Evolutionary conservation across 163 green algal genomes (phyloP).

Genomic region (Scenedesmus sp.): DNA sequence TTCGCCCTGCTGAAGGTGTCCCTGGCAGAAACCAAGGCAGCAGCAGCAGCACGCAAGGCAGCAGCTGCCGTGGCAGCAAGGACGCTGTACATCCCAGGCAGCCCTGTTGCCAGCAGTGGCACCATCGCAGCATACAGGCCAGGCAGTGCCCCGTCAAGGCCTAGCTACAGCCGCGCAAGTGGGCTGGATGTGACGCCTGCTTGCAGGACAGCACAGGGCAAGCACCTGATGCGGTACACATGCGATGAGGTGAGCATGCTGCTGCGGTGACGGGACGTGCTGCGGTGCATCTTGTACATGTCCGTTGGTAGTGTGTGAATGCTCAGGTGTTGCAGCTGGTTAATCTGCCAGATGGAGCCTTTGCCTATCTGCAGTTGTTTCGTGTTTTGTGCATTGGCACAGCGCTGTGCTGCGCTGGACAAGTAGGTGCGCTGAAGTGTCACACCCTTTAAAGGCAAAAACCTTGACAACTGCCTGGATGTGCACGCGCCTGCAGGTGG

Average conservation of each 20-base stretch:
- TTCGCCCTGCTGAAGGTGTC: slow-evolving; percentile 40
- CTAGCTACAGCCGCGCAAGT: slow-evolving; percentile 26
- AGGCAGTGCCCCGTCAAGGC: neutral
- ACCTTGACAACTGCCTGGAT: neutral
- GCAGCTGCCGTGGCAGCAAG: slow-evolving; percentile 20
- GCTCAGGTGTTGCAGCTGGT: neutral
- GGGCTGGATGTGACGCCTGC: neutral
- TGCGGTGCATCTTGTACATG: neutral
- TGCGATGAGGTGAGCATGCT: slow-evolving; percentile 38
- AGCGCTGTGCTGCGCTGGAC: neutral
- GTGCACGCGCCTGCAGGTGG: slow-evolving; percentile 13
- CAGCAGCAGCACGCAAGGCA: slow-evolving; percentile 35
- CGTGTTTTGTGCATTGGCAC: neutral
- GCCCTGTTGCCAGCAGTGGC: neutral
- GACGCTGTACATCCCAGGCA: neutral
- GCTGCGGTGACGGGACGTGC: neutral
- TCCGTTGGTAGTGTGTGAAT: neutral
- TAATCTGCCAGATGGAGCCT: neutral
- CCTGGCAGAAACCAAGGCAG: slow-evolving; percentile 28
- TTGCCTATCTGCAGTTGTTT: too few species aligned
- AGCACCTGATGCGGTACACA: slow-evolving; percentile 48
- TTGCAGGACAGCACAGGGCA: slow-evolving; percentile 9
- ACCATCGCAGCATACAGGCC: neutral
- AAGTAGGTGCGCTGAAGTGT: neutral
- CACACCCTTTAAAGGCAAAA: neutral